These are phyloP conservation scores for Corchorus capsularis DNA, from an alignment of 345 rosid species.

Conservation along the genomic window DNA sequence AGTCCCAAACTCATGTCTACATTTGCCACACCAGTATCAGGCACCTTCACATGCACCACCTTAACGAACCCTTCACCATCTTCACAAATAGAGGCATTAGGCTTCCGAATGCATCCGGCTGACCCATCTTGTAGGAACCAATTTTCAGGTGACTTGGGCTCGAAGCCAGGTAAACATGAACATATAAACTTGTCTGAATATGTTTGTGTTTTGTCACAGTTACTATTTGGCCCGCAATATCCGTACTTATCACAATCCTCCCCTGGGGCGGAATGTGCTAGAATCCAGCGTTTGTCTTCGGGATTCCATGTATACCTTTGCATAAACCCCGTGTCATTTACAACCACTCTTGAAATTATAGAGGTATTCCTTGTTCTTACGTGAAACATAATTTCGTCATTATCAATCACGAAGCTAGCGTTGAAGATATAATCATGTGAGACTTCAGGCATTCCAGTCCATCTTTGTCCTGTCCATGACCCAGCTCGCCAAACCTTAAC, in stretches of 20 bases:
- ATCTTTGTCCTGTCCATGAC: conserved; percentile 58
- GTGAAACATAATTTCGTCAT: conserved; percentile 35
- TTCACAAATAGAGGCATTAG: conserved; percentile 16
- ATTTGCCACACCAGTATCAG: conserved; percentile 39
- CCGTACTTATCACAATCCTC: conserved; percentile 63
- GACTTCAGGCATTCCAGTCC: conserved; percentile 71
- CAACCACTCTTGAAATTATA: conserved; percentile 45
- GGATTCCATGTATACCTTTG: conserved; percentile 54
- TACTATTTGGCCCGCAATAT: conserved; percentile 55
- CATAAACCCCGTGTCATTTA: conserved; percentile 46
- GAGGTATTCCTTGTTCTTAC: conserved; percentile 21
- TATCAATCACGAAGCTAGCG: conserved; percentile 24
- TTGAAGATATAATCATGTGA: conserved; percentile 30
- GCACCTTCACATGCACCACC: conserved; percentile 47
- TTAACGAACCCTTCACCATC: conserved; percentile 55
- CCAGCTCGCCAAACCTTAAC: conserved; percentile 51
- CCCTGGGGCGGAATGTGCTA: conserved; percentile 41
- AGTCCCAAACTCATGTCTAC: conserved; percentile 45
- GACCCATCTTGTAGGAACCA: conserved; percentile 59
- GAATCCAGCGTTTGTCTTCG: conserved; percentile 42
- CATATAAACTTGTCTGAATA: conserved; percentile 38
- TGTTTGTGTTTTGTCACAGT: conserved; percentile 34
- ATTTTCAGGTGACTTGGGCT: conserved; percentile 43
- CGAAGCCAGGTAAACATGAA: conserved; percentile 62
- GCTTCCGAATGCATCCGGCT: conserved; percentile 51